Conservation (phyloP, 176 grass and related monocot genomes). For the Aechmea fasciata region DNA sequence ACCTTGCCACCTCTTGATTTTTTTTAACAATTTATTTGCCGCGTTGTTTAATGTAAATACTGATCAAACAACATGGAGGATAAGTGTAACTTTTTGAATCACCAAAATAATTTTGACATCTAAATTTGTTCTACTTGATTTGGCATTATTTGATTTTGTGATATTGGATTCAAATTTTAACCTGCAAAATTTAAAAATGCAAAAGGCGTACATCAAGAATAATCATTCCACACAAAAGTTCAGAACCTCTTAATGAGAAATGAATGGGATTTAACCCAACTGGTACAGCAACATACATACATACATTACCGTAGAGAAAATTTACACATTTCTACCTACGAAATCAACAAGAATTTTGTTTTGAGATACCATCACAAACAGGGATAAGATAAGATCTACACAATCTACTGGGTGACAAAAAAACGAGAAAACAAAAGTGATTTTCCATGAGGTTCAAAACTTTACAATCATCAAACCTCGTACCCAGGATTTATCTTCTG, state of each 20-base stretch:
- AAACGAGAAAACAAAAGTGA: neutral
- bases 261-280: neutral
- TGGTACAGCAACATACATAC: neutral
- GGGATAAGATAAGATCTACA: neutral
- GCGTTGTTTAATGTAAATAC: too few relatives aligned
- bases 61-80: too few relatives aligned
- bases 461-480: constrained; percentile 34
- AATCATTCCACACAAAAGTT: too few relatives aligned
- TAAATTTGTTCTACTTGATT: too few relatives aligned
- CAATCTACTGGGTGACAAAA: neutral
- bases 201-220: too few relatives aligned
- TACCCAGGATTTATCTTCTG: constrained; percentile 96
- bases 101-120: too few relatives aligned
- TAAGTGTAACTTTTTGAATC: too few relatives aligned
- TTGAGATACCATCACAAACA: neutral
- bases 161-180: too few relatives aligned
- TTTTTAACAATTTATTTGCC: too few relatives aligned
- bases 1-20: too few relatives aligned
- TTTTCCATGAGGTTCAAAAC: neutral
- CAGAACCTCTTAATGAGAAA: neutral
- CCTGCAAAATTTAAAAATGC: too few relatives aligned
- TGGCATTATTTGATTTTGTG: too few relatives aligned
- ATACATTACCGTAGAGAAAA: neutral
- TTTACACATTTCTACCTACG: neutral
- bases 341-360: neutral